Evolutionary conservation across 164 flowering plant genomes (phyloP), one percentile per base, ranked within the genome.

Genomic region (Brasenia schreberi): DNA sequence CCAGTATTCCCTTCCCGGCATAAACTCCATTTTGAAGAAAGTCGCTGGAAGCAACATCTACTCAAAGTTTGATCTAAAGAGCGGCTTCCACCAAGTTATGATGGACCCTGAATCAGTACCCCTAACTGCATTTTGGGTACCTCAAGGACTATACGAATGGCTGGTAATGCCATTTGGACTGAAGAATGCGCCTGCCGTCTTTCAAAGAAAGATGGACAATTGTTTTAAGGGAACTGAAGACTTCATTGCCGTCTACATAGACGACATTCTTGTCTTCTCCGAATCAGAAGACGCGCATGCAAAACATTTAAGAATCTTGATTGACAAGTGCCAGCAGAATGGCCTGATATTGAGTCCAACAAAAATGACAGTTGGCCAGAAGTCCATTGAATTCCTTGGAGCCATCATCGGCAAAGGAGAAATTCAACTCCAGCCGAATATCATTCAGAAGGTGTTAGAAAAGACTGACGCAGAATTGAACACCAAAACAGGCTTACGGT

Each of bases 251-350:
- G 27, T 23, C 27, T 23, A 23, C 27, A 23, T 23, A 23, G 27
- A 23, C 27, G 27, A 23, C 27, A 23, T 71, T 18, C n/a, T 71
- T 11, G 70, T 71, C 11, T 71, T 71, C 58, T 71, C 74, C 0
- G 44, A 70, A 11, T 59, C 7, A 18, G 11, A 3, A 18, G 5
- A 27, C 2, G 43, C 62, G 0, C 71, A 72, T 60, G 44, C 12
- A 0, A 43, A 43, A 6, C 75, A 68, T 68, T 10, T 71, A 2
- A 18, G 39, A 14, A 52, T 4, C 9, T n/a, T 70, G 61, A n/a
- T 72, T 1, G 19, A 58, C 9, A 72, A 23, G 9, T 67, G 66
- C 42, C 7, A 64, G 19, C 0, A 42, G 12, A 6, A 72, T 53
- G 74, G 74, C 4, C n/a, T 72, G 6, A 44, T 72, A 2, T 65